A percentile compares a stretch with the other conserved stretches of the same genome.
Evolutionary conservation across 768 basidiomycete species (phyloP).

Genomic region (Rossbeevera mucosa): DNA sequence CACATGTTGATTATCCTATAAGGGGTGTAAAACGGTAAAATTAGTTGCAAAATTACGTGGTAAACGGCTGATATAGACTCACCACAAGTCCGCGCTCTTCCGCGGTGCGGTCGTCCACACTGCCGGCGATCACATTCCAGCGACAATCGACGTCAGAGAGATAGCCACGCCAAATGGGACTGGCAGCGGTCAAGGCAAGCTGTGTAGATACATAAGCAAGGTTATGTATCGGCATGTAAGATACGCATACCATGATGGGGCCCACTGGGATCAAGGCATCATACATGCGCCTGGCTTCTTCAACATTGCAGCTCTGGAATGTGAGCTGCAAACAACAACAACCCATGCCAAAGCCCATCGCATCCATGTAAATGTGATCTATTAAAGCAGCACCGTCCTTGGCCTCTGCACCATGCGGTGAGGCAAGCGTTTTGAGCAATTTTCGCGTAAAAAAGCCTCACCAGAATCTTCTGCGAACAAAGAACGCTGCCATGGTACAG

Average conservation of each 20-base stretch:
- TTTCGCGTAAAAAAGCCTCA: conserved; percentile 32
- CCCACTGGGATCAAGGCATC: conserved; percentile 94
- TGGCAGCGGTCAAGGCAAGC: conserved; percentile 92
- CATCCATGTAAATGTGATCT: conserved; percentile 96
- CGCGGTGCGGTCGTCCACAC: conserved; percentile 93
- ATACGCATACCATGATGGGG: conserved; percentile 77
- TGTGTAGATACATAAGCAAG: conserved; percentile 31
- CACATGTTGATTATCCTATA: conserved; percentile 64
- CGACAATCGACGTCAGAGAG: conserved; percentile 96
- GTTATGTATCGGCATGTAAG: neutral
- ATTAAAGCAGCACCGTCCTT: conserved; percentile 81
- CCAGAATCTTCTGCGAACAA: conserved; percentile 82
- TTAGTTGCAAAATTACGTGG: conserved; percentile 5
- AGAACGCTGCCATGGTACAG: conserved; percentile 84
- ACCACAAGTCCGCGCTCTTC: conserved; percentile 80
- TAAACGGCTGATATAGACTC: conserved; percentile 40
- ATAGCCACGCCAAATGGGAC: conserved; percentile 92
- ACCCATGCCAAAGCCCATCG: conserved; percentile 99
- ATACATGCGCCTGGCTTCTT: conserved; percentile 89
- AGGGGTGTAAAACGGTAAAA: conserved; percentile 46
- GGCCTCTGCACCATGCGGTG: conserved; percentile 63
- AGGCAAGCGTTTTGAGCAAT: neutral
- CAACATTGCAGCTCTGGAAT: conserved; percentile 93
- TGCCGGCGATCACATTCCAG: conserved; percentile 99
- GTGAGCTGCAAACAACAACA: conserved; percentile 97